Base-by-base conservation (phyloP, 2,329 filamentous ascomycete species). In the Coniella vitis region DNA sequence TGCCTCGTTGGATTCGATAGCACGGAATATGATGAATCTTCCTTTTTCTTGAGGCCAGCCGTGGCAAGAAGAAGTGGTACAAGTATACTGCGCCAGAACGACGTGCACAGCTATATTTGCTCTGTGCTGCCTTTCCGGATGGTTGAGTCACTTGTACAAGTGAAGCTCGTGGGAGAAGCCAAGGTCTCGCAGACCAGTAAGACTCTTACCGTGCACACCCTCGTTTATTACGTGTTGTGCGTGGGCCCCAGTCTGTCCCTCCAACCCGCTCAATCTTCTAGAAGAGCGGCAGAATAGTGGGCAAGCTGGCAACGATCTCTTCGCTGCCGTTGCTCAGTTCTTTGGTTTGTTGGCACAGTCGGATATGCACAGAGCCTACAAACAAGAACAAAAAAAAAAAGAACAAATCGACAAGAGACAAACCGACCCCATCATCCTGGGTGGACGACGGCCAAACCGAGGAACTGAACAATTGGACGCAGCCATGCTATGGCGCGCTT, bases 111-210 rank as follows among this genome's bases (percentile, higher is more conserved):
- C 57, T 56, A 55, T 51, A 51, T 56, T 55, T 48, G 55, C 36
- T 53, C 62, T 63, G 62, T 69, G 62, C 64, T 58, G 62, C 60
- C 61, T 61, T 56, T n/a, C 64, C 63, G 62, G 63, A 60, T 58
- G 63, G 60, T 65, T 65, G 64, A 58, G 56, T 63, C 65, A 59
- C 58, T 66, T 69, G 69, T 69, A 66, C 65, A 51, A 62, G 55
- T 57, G 57, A 59, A 57, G 61, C 61, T 64, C 61, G 61, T 65
- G 63, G 62, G 61, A 61, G 59, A 66, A 65, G 60, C 10, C 58
- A 65, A 61, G 60, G 58, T 55, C 56, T 54, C 53, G 56, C 61
- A 58, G 64, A 62, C 63, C 69, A 34, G 48, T 48, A 40, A 48
- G 64, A 66, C 64, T 66, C 62, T 64, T 68, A 64, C 63, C 65